phyloP scores from a whole-genome alignment of 129 eudicot species.

The Silybum marianum region DNA sequence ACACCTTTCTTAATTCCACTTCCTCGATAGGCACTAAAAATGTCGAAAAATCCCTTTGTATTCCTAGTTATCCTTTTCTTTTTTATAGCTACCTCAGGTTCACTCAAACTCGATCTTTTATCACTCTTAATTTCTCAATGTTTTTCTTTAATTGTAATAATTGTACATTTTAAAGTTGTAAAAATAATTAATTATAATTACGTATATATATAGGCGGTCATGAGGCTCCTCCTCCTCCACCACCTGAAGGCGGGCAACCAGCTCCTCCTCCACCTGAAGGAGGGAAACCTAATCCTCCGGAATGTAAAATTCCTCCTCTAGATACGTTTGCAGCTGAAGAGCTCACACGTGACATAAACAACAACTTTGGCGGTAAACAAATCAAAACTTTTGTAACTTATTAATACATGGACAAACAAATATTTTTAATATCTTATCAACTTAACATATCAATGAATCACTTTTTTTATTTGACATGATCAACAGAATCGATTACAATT shows the following conservation, averaged over 20 bases:
- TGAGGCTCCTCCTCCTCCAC: no score
- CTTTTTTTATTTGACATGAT: neutral
- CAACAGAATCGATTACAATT: neutral
- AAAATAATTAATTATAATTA: no score
- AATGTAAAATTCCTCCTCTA: conserved; percentile 4
- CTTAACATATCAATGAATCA: neutral
- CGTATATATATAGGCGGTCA: no score
- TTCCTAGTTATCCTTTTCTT: neutral
- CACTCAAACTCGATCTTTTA: neutral
- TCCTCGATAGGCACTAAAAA: neutral
- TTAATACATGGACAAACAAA: neutral
- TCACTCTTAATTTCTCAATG: neutral
- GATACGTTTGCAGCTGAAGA: conserved; percentile 26
- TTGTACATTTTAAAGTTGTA: no score
- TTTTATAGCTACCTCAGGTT: conserved; percentile 15
- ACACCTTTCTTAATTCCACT: neutral
- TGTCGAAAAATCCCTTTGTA: neutral
- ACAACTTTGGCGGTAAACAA: neutral
- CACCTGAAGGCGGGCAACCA: no score
- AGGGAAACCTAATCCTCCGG: conserved; percentile 11
- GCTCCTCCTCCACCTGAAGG: neutral
- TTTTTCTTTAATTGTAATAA: no score
- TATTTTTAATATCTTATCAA: neutral
- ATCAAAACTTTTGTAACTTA: neutral
- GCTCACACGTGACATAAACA: conserved; percentile 7